Evolutionary conservation across 2,329 filamentous ascomycete genomes (phyloP), one percentile per base, ranked within the genome.

Genomic region (Elsinoe ampelina): DNA sequence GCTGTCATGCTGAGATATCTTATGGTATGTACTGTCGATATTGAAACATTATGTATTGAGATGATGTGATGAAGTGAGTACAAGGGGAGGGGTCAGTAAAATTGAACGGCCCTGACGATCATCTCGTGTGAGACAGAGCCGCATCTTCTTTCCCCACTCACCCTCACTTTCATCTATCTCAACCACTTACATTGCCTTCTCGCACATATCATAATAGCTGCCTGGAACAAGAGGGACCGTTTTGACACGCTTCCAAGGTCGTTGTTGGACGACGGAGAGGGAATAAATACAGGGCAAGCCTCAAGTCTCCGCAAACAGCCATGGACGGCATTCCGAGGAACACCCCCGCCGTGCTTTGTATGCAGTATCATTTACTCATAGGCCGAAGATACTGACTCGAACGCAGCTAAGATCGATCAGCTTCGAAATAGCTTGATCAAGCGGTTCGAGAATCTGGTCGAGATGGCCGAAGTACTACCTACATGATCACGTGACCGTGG

Each of bases 391-490:
- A n/a, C 13, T 41, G 12, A 20, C 15, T 2, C 22, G 10, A n/a
- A 3, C 19, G 22, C 59, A 75, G 72, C 63, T 42, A 69, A 70
- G 54, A 71, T 74, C 52, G 68, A 74, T 59, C 63, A 67, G 34
- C 64, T 73, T 30, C 71, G 70, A 61, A 65, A 68, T 47, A 67
- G 68, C 15, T 66, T 75, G 10, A 66, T 81, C 17, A 75, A 77
- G 62, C 75, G 77, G 35, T 82, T 80, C 63, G 75, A 81, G 59
- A 78, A 77, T 41, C 77, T 82, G 52, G 72, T 83, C 62, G 73
- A 75, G 5, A 76, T 77, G 39, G 75, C 79, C 8, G 74, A 76
- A 2, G 78, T 80, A 65, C 10, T 62, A 54, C n/a, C 12, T 35
- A 10, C 4, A 2, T 38, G 17, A 54, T 54, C 19, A 17, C 8